Evolutionary conservation across 2,329 filamentous ascomycete species (phyloP).

Genomic region (Pezicula rhizophila): DNA sequence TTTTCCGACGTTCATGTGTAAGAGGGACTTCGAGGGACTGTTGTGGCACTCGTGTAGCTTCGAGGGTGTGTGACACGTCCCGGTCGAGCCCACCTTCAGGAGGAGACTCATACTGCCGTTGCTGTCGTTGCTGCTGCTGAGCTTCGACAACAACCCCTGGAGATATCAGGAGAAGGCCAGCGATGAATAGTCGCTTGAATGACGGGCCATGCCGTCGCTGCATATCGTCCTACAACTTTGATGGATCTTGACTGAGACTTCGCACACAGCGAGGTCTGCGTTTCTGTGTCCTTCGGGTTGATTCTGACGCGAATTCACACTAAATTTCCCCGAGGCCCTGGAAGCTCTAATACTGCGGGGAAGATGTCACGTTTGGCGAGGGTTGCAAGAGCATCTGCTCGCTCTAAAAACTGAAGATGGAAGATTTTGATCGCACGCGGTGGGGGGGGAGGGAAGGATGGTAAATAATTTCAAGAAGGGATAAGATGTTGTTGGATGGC

Average conservation of each 20-base stretch:
- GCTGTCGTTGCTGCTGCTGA: constrained; percentile 54
- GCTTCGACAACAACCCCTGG: constrained; percentile 47
- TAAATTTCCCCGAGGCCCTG: not conserved
- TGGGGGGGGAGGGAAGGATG: not conserved
- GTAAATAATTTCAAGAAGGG: not conserved
- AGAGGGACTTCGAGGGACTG: constrained; percentile 25
- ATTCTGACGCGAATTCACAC: no score
- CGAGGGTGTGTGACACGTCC: constrained; percentile 19
- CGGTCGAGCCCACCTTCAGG: constrained; percentile 22
- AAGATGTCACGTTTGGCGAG: no score
- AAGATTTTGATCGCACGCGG: not conserved
- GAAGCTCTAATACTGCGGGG: not conserved
- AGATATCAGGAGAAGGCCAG: constrained; percentile 52
- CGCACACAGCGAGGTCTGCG: constrained; percentile 1
- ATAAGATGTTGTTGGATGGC: not conserved
- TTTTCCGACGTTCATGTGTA: constrained; percentile 22
- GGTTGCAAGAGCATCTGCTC: no score
- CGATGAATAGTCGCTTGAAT: constrained; percentile 36
- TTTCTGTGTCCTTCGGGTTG: no score
- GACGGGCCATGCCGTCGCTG: constrained; percentile 2
- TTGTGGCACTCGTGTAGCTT: constrained; percentile 22
- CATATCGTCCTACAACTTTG: constrained; percentile 2
- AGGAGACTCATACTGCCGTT: constrained; percentile 22
- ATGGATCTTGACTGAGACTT: not conserved
- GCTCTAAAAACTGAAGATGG: not conserved